Evolutionary conservation across 345 rosid species (phyloP).

Genomic region (Capsella bursapastoris): DNA sequence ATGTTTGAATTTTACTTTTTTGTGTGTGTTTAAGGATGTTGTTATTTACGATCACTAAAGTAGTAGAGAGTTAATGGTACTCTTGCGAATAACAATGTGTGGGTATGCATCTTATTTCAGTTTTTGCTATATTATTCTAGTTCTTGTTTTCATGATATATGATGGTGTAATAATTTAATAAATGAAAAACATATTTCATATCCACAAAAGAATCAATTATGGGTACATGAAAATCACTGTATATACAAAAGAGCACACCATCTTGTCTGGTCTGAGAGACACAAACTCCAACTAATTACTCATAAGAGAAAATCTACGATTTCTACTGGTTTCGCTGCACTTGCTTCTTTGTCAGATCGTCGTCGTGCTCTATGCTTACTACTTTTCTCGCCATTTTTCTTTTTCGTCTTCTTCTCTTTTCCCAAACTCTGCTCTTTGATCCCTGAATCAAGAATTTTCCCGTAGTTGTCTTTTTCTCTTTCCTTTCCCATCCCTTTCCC

Average conservation of each 20-base stretch:
- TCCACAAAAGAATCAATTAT: constrained; percentile 35
- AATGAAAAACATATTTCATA: constrained; percentile 21
- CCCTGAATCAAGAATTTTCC: constrained; percentile 53
- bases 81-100: constrained; percentile 37
- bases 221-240: constrained; percentile 19
- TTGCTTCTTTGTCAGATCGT: constrained; percentile 49
- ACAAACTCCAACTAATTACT: constrained; percentile 14
- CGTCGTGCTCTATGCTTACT: constrained; percentile 59
- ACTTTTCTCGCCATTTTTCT: constrained; percentile 55
- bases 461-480: constrained; percentile 55
- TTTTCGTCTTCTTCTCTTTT: constrained; percentile 50
- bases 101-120: constrained; percentile 33
- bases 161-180: constrained; percentile 29
- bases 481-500: constrained; percentile 68
- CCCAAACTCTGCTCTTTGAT: constrained; percentile 54
- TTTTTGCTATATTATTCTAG: constrained; percentile 28
- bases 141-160: constrained; percentile 22
- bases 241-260: constrained; percentile 26
- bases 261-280: constrained; percentile 20
- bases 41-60: neutral
- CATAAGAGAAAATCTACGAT: constrained; percentile 84
- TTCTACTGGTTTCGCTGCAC: constrained; percentile 47
- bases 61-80: neutral
- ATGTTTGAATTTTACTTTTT: constrained; percentile 27
- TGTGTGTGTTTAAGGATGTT: constrained; percentile 16